Base-by-base conservation (phyloP, 1,284 basidiomycete species). In the Mycena sp. region DNA sequence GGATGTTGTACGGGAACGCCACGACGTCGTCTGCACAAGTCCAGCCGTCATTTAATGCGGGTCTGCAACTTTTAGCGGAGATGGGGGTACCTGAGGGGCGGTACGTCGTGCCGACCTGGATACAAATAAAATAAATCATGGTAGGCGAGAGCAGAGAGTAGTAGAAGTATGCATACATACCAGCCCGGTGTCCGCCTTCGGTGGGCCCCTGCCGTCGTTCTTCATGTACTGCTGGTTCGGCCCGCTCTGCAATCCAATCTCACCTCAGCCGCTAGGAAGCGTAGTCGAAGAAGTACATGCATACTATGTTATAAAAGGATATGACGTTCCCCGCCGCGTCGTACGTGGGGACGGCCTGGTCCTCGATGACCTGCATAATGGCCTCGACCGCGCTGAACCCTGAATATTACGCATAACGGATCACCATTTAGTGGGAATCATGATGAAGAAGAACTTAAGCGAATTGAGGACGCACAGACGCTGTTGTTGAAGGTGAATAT, bases 301-400 rank as follows among this genome's bases (percentile, higher is more conserved):
- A n/a, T 23, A 90, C 91, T 12, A 90, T 91, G 72, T 91, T 92
- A 72, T 91, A 93, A 72, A 86, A 91, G 3, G 89, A 91, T 43
- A 91, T 78, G 67, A 89, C 86, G 72, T 91, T 88, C 76, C 87
- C 92, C 72, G 89, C 74, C 9, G 81, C 79, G 67, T 91, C 89
- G 67, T 90, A 92, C 1, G 88, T 87, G n/a, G 86, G 76, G 65
- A 91, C 87, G 1, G 90, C 91, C 71, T 93, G 91, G 70, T 93
- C 90, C 58, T 86, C 78, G 49, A 93, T 89, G 50, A 93, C 89
- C 32, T 85, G 84, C 75, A 93, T 89, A 32, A 93, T 87, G 69
- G 90, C 87, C 60, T 84, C 79, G 63, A 93, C 83, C n/a, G 91
- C 90, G 48, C 78, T 75, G 57, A 83, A 77, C 91, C 90, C 91